These are phyloP conservation scores for Collybiopsis confluens DNA, from an alignment of 768 basidiomycete species.

Conservation along the genomic window DNA sequence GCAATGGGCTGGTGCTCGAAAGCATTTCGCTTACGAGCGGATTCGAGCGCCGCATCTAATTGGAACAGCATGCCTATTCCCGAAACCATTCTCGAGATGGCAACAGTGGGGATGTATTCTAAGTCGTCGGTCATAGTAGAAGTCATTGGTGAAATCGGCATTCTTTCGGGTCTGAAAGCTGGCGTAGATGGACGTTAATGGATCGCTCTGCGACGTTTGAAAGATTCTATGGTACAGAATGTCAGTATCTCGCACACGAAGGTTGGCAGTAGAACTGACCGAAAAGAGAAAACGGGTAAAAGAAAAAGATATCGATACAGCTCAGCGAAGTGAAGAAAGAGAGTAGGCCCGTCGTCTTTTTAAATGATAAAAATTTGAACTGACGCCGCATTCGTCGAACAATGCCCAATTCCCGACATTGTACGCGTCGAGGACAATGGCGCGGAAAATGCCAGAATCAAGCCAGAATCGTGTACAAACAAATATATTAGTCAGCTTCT, in stretches of 20 bases:
- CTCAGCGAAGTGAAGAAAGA: too few relatives aligned
- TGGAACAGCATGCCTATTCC: neutral
- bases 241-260: too few relatives aligned
- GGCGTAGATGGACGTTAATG: neutral
- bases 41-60: neutral
- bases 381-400: neutral
- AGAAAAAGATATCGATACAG: too few relatives aligned
- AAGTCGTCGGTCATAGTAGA: neutral
- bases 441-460: too few relatives aligned
- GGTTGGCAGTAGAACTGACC: neutral
- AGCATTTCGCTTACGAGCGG: neutral
- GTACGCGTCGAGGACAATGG: neutral
- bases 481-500: neutral
- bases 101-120: neutral
- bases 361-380: too few relatives aligned
- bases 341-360: too few relatives aligned
- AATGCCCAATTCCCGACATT: neutral
- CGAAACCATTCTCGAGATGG: neutral
- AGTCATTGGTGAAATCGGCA: neutral
- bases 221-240: too few relatives aligned
- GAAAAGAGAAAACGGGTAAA: neutral
- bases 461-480: too few relatives aligned
- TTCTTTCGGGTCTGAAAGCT: neutral
- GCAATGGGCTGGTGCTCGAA: neutral
- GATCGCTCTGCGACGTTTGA: constrained; percentile 4